Evolutionary conservation across 1,139 yeast genomes (phyloP), one percentile per base, ranked within the genome.

Genomic region (Schwanniomyces etchellsii): DNA sequence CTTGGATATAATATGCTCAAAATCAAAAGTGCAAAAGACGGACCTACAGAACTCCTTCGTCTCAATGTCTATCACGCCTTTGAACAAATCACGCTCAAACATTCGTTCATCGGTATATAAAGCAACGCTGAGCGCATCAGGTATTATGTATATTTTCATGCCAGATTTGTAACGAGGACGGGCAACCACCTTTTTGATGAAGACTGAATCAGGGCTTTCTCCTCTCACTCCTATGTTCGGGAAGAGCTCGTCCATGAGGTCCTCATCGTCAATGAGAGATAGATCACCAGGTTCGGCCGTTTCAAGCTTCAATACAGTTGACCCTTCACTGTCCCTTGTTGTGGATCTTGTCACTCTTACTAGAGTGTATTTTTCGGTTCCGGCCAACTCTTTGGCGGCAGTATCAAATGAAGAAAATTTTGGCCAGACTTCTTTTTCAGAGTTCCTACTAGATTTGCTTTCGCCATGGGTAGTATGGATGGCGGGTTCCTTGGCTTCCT

Each of bases 261-360:
- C 72, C 26, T 59, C 64, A 33, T 64, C 70, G 43, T 74, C 80
- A 32, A 72, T 63, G 28, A 74, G 47, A 41, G 57, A 60, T n/a
- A 48, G 42, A 36, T 72, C 74, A 3, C 80, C 79, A 0, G 77
- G 74, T 35, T 54, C 60, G 0, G 77, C 74, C 1, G 78, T 69
- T 45, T 74, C 81, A 30, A 74, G 52, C 42, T 74, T 74, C 27
- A 74, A 50, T 3, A 73, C 53, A 5, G 65, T 58, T 9, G 76
- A 64, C 1, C 77, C 77, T 15, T 72, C 74, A 24, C 52, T 50
- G 37, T 70, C 77, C 22, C 60, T 59, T 4, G 77, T 70, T 5
- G 78, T 72, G 2, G 77, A 73, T 35, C 79, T 52, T 2, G 80
- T 72, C 4, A 74, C 70, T 33, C 81, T 52, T 5, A 74, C 57